Conservation (phyloP, 805 yeast genomes). For the Maudiozyma bulderi region DNA sequence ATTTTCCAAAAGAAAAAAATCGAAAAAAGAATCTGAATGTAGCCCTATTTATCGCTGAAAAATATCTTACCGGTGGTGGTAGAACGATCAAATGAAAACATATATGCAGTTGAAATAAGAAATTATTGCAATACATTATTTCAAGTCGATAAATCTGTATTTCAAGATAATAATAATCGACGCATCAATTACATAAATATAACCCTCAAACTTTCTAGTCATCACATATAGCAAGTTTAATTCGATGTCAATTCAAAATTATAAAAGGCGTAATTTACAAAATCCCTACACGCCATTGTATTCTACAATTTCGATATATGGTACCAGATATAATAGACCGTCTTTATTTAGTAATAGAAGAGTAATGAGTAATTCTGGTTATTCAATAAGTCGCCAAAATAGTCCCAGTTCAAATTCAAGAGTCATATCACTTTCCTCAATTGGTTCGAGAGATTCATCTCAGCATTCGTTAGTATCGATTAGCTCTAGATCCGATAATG, state of each 20-base stretch:
- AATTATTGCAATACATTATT: too few species aligned
- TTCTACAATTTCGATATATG: conserved; percentile 15
- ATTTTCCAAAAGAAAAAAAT: too few species aligned
- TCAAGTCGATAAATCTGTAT: too few species aligned
- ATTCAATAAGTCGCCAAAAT: not conserved
- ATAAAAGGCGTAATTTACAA: conserved; percentile 10
- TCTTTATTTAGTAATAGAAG: conserved; percentile 17
- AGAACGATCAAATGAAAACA: too few species aligned
- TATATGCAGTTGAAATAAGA: too few species aligned
- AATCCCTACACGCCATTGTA: conserved; percentile 15
- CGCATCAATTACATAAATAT: too few species aligned
- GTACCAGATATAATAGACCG: conserved; percentile 9
- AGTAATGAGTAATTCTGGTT: conserved; percentile 7
- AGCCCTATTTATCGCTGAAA: too few species aligned
- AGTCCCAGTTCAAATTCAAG: not conserved
- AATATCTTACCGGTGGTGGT: too few species aligned
- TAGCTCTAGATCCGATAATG: not conserved
- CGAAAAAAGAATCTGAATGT: too few species aligned
- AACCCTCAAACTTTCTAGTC: too few species aligned
- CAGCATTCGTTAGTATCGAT: not conserved
- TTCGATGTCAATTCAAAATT: conserved; percentile 11
- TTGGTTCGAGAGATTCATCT: not conserved
- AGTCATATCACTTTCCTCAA: not conserved
- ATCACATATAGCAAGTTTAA: not conserved
- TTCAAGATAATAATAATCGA: too few species aligned